Evolutionary conservation across 441 rosid genomes (phyloP), one percentile per base, ranked within the genome.

Genomic region (Sinapis alba): DNA sequence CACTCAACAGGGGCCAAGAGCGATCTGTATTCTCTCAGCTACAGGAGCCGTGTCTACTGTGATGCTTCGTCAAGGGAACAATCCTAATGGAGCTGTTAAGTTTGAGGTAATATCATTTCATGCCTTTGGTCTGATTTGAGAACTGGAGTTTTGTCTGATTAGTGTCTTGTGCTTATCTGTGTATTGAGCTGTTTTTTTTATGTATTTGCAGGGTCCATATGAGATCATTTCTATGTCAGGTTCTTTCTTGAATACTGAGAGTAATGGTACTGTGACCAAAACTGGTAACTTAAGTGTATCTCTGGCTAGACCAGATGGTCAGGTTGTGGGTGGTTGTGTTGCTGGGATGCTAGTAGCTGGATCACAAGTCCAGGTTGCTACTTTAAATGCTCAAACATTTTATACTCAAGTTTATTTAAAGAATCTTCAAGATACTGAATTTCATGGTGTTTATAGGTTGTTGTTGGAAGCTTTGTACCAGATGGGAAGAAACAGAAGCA

Each of bases 141-240:
- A 63, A 34, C 15, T 51, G 62, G 18, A 11, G 12, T 7, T 26
- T 27, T 3, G 0, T 41, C 19, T 64, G 53, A 0, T 30, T 30
- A 16, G 23, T 4, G 23, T 26, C 23, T 21, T 34, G 60, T 68
- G 51, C 56, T 13, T 56, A 26, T 38, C 30, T 62, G 28, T 20
- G 64, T n/a, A 20, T 41, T 76, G 80, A 45, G 38, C 19, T 76
- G 19, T 62, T 19, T 41, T 24, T 43, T 20, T 5, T 43, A 15
- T 70, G 67, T 64, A 21, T 71, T 81, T 85, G 75, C 96, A 93
- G 99, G 98, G 99, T 2, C 88, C 87, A 27, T 96, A 72, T 83
- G 97, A 93, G 73, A 96, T 96, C 60, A 91, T 96, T 27, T 91
- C 98, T 59, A 78, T 96, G 34, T 83, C 99, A 12, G 99, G 99